phyloP scores from a whole-genome alignment of 257 asterid genomes.

The Nicotiana attenuata region DNA sequence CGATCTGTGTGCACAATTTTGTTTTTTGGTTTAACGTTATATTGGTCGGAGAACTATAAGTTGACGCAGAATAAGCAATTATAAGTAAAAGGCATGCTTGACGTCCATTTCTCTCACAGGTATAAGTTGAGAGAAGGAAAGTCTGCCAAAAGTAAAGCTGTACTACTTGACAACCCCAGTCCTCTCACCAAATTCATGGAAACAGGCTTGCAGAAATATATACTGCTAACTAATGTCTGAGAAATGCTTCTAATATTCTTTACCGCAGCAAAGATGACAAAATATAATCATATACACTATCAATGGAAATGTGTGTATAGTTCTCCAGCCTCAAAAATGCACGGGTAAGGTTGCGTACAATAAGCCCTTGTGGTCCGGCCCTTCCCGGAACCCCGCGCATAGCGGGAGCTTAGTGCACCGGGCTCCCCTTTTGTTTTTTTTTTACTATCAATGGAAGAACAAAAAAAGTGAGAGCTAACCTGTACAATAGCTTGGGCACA shows the following conservation, averaged over 20 bases:
- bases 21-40: not conserved
- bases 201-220: not conserved
- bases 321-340: no score
- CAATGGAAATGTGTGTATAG: no score
- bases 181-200: not conserved
- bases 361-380: no score
- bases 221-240: not conserved
- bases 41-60: not conserved
- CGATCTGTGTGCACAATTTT: not conserved
- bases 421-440: no score
- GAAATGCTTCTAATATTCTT: not conserved
- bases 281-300: not conserved
- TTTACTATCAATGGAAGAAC: not conserved
- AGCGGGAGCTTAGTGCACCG: no score
- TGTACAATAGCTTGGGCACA: conserved; percentile 94
- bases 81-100: not conserved
- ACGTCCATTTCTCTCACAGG: not conserved
- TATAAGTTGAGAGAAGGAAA: not conserved
- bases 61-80: not conserved
- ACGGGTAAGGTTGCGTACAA: no score
- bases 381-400: no score
- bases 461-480: conserved; percentile 34
- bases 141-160: not conserved
- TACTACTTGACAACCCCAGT: not conserved
- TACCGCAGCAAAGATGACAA: not conserved